A percentile compares a stretch with the other conserved stretches of the same genome.
Conservation (phyloP, 129 eudicot genomes). For the Flaveria robusta region DNA sequence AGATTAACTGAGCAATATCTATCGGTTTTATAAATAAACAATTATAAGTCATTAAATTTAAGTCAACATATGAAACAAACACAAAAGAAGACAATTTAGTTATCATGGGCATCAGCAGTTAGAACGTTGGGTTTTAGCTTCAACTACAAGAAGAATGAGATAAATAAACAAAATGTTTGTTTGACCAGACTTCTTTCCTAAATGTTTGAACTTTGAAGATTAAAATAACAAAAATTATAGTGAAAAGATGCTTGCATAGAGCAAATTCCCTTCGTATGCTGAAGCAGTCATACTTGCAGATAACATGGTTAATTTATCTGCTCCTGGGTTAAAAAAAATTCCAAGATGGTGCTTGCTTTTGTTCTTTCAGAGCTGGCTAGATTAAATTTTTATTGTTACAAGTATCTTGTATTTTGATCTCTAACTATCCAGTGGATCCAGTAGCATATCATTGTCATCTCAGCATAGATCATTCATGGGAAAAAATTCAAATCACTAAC, state of each 20-base stretch:
- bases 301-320: background rate
- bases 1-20: background rate
- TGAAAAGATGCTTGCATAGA: background rate
- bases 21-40: background rate
- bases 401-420: background rate
- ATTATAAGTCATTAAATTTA: background rate
- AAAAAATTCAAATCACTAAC: background rate
- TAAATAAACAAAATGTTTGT: background rate
- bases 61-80: background rate
- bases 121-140: background rate
- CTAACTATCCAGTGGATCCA: background rate
- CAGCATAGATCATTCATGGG: background rate
- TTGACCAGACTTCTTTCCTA: background rate
- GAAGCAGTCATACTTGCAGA: background rate
- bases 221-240: background rate
- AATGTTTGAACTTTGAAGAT: background rate
- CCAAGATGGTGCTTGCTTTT: background rate
- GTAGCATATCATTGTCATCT: background rate
- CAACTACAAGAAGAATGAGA: background rate
- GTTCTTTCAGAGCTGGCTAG: background rate
- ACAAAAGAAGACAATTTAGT: background rate
- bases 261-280: background rate
- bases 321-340: background rate
- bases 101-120: background rate
- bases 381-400: background rate